These are phyloP conservation scores for Agaricales sp. DNA, from an alignment of 1,284 basidiomycete genomes.

Conservation along the genomic window DNA sequence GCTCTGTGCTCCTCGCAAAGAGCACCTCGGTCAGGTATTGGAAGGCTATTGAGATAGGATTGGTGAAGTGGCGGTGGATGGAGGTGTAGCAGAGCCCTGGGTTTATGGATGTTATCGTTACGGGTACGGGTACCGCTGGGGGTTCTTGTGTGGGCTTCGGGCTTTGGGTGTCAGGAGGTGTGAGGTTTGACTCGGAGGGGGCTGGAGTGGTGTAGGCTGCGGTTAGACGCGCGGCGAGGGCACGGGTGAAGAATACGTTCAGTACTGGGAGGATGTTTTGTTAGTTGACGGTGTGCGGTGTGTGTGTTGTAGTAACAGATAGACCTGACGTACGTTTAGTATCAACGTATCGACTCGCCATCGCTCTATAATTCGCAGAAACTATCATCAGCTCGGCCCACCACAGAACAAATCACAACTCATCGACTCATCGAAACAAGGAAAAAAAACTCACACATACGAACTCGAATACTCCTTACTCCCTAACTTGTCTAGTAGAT, in stretches of 20 bases:
- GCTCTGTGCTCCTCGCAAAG: not conserved
- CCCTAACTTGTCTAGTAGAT: constrained; percentile 21
- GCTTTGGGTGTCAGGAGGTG: constrained; percentile 11
- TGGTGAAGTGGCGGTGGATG: constrained; percentile 7
- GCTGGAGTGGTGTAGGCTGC: not conserved
- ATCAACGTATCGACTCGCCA: constrained; percentile 18
- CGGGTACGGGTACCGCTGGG: too few species aligned
- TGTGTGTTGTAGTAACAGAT: not conserved
- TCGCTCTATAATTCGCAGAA: constrained; percentile 2
- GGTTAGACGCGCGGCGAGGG: constrained; percentile 21
- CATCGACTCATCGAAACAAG: constrained; percentile 9
- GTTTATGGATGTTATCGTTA: constrained; percentile 23
- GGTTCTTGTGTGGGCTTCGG: too few species aligned
- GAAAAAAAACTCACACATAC: constrained; percentile 3
- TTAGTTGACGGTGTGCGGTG: not conserved
- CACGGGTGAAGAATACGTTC: constrained; percentile 20
- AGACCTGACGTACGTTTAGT: constrained; percentile 21
- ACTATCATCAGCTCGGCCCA: not conserved
- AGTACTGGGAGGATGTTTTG: constrained; percentile 14
- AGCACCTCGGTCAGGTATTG: not conserved
- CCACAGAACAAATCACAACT: not conserved
- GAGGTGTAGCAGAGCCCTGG: constrained; percentile 23
- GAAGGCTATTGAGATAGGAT: not conserved
- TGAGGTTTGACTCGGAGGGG: not conserved
- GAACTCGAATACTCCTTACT: constrained; percentile 16